Evolutionary conservation across 2,329 filamentous ascomycete species (phyloP).

Genomic region (Monilinia laxa): DNA sequence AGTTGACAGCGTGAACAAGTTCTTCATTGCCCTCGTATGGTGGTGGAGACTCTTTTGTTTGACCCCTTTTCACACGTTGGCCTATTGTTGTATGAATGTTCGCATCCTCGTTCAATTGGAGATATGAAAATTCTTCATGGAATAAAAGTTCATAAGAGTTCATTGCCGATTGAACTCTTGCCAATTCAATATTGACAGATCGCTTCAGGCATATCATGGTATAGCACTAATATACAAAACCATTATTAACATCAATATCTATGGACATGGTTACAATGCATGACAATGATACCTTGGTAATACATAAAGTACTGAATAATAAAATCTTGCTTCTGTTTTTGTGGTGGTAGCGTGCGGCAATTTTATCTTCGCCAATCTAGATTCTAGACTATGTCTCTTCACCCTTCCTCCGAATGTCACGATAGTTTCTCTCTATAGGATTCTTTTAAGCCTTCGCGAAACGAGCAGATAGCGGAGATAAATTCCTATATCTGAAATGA

Average conservation of each 20-base stretch:
- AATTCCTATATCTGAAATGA: neutral
- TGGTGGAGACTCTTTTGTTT: conserved; percentile 2
- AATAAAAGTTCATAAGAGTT: neutral
- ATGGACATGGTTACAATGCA: neutral
- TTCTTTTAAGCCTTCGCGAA: neutral
- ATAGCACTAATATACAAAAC: neutral
- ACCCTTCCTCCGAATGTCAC: neutral
- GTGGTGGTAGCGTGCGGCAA: neutral
- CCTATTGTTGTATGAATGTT: neutral
- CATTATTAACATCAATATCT: neutral
- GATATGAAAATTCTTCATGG: neutral
- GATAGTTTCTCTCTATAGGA: neutral
- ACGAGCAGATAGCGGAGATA: neutral
- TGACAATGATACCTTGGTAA: neutral
- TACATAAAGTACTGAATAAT: neutral
- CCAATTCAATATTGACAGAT: neutral
- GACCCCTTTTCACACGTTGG: neutral
- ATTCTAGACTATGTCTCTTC: neutral
- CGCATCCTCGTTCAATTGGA: neutral
- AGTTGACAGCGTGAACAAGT: neutral
- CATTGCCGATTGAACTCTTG: neutral
- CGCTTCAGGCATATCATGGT: neutral
- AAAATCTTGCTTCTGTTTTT: neutral
- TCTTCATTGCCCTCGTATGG: too few species aligned
- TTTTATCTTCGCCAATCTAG: neutral